Evolutionary conservation across 2,329 filamentous ascomycete species (phyloP), one percentile per base, ranked within the genome.

Genomic region (Penicillium olsonii): DNA sequence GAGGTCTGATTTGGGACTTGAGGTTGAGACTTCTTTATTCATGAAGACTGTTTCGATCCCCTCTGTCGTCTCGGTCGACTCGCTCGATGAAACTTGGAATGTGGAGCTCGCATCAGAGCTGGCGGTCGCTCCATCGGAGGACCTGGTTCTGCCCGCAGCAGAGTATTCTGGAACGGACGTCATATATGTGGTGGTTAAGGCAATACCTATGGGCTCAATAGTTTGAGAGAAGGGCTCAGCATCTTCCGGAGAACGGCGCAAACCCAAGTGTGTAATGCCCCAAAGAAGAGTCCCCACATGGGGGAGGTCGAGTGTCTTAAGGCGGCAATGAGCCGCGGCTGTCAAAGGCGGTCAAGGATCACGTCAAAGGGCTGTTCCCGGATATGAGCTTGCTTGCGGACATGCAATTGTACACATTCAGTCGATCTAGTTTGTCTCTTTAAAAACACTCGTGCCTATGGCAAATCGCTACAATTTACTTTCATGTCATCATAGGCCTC

Each of bases 81-180:
- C 59, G 2, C 50, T 37, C 5, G 52, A 19, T 55, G 42, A 6
- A 55, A 42, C 51, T 39, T 52, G 49, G 2, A 53, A 14, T 18
- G 37, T 37, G 27, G 43, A 48, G 19, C 41, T 48, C 33, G 51
- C 59, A 19, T 60, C 54, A 35, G 22, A 24, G 22, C 54, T 48
- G 22, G 56, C 42, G 19, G 60, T 53, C 44, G 58, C 42, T 40
- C 54, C 57, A 50, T 68, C 64, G 33, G 62, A 61, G 14, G 62
- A 55, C 45, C 60, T 57, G 42, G 58, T 52, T 55, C 66, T 61
- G 48, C 61, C 57, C 35, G 62, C 48, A 35, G 64, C 48, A 31
- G 68, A 61, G 47, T 62, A 67, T 50, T 60, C 62, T 17, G 67
- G 62, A 37, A 69, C 52, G 22, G 70, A 72, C 9, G 67, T 64